Base-by-base conservation (phyloP, 148 eudicot genomes). In the Amaranthus hypochondriacus region DNA sequence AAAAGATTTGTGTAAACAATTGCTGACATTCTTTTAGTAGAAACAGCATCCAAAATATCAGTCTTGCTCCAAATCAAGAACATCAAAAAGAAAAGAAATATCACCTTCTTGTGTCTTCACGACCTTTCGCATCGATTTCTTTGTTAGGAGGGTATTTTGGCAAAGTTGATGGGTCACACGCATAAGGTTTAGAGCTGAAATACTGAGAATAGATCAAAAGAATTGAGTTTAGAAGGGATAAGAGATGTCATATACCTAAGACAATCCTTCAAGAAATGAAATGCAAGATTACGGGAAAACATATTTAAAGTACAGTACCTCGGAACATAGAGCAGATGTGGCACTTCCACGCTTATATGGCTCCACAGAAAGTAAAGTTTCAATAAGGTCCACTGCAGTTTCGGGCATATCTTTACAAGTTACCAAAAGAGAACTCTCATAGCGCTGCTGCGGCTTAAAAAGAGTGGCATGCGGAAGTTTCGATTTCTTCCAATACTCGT, bases 381-480 rank as follows among this genome's bases (percentile, higher is more conserved):
- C 89, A 63, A 91, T 81, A 56, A 93, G 89, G 52, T 71, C 75
- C 21, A 86, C 89, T 13, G 91, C 86, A 56, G 79, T 51, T 80
- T 75, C 78, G 6, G 98, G 89, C 68, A 91, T 74, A 71, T 86
- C 90, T 83, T 82, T 85, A 70, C 90, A 87, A 51, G 90, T 83
- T 71, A 86, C 89, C 83, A 80, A 66, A 6, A 93, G 83, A 78
- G 86, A 80, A 75, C 95, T 88, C 69, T 78, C 86, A 64, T 93
- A 93, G 61, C 85, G 92, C 67, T 89, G 94, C 47, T 91, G 91
- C 59, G 98, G 97, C 72, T 93, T 93, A 79, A 91, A 91, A 59
- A 93, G 80, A 56, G 94, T 88, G n/a, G 97, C 89, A 75, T 89
- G 96, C 65, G 98, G 92, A 77, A 89, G 92, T 71, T 87, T 89